Evolutionary conservation across 257 asterid species (phyloP).

Genomic region (Eucommia ulmoides): DNA sequence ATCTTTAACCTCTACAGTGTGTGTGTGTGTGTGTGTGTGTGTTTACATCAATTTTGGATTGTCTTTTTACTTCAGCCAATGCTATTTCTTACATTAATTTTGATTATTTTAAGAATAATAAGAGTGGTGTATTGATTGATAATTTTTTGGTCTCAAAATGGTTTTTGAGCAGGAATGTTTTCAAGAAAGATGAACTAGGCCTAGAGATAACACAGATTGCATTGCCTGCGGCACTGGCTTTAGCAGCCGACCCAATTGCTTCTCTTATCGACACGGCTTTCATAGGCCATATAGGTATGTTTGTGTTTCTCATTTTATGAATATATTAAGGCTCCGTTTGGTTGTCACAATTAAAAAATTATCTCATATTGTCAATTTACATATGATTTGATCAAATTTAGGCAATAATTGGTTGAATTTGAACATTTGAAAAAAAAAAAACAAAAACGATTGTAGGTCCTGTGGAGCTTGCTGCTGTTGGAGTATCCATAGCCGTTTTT

Average conservation of each 20-base stretch:
- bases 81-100: background rate
- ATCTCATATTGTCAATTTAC: too few species aligned
- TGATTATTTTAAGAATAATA: background rate
- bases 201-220: constrained; percentile 39
- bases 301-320: background rate
- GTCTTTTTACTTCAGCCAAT: too few species aligned
- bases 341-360: too few species aligned
- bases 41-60: too few species aligned
- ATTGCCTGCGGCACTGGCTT: constrained; percentile 45
- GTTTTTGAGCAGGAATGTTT: constrained; percentile 21
- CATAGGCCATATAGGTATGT: constrained; percentile 44
- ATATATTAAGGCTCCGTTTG: too few species aligned
- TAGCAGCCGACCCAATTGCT: constrained; percentile 49
- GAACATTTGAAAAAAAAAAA: too few species aligned
- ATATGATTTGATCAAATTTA: too few species aligned
- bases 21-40: too few species aligned
- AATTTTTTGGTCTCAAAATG: constrained; percentile 1
- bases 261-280: constrained; percentile 47
- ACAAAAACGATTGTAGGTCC: too few species aligned
- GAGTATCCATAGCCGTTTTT: constrained; percentile 45
- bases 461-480: constrained; percentile 52
- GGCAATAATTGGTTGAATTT: too few species aligned
- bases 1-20: too few species aligned
- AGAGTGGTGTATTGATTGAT: background rate
- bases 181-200: constrained; percentile 37